phyloP scores from a whole-genome alignment of 106 monocot genomes.

The Triglochin maritima region DNA sequence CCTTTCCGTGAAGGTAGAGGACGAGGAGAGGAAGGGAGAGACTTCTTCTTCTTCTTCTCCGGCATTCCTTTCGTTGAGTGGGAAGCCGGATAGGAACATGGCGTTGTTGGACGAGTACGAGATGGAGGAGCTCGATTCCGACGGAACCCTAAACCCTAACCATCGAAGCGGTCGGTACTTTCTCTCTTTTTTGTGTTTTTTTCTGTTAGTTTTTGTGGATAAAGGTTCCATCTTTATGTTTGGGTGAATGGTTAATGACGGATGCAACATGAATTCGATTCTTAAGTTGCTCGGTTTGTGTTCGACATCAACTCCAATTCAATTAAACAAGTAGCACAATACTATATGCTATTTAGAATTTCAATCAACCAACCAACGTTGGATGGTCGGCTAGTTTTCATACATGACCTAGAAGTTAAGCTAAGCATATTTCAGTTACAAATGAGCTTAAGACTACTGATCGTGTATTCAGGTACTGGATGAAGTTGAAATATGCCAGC shows the following conservation, averaged over 20 bases:
- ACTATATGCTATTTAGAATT: background rate
- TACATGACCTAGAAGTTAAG: no score
- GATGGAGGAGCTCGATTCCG: slow-evolving; percentile 55
- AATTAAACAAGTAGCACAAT: background rate
- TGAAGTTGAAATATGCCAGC: no score
- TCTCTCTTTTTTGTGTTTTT: background rate
- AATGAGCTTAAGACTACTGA: no score
- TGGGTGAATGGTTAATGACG: no score
- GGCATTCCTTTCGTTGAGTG: slow-evolving; percentile 49
- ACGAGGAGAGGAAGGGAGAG: slow-evolving; percentile 20
- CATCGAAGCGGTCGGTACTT: slow-evolving; percentile 60
- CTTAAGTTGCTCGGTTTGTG: no score
- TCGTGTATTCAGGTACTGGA: no score
- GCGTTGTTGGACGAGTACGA: slow-evolving; percentile 77
- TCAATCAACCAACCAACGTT: background rate
- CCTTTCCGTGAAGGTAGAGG: background rate
- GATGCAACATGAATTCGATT: no score
- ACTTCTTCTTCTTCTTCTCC: slow-evolving; percentile 15
- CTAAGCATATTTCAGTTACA: no score
- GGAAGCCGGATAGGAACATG: slow-evolving; percentile 70
- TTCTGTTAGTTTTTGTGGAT: background rate
- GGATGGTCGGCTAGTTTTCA: background rate
- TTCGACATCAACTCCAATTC: no score
- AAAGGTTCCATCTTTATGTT: background rate
- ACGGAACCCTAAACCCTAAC: slow-evolving; percentile 10